Conservation (phyloP, 2,329 filamentous ascomycete genomes). For the Diaporthe vexans region DNA sequence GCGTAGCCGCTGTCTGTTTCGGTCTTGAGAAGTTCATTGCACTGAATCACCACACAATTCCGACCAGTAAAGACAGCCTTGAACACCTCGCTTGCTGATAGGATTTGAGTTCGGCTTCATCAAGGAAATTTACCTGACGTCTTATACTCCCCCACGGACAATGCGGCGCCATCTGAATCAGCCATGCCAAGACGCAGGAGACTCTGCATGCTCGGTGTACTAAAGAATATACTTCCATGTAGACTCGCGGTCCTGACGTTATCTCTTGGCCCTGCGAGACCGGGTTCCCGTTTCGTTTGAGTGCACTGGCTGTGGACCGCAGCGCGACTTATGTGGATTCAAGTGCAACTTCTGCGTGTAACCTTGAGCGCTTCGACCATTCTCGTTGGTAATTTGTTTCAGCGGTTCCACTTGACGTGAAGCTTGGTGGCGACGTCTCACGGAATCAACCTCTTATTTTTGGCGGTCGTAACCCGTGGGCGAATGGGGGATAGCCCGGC, state of each 20-base stretch:
- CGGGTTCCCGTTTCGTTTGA: neutral
- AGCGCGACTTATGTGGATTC: neutral
- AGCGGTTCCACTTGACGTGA: neutral
- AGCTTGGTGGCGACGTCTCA: neutral
- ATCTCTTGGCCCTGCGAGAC: conserved; percentile 8
- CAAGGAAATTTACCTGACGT: neutral
- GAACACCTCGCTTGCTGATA: neutral
- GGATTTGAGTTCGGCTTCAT: neutral
- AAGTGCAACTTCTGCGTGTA: neutral
- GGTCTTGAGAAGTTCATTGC: neutral
- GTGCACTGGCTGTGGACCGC: conserved; percentile 1
- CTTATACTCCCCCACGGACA: neutral
- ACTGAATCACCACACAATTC: neutral
- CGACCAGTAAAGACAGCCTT: neutral
- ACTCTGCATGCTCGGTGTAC: neutral
- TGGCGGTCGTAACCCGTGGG: neutral
- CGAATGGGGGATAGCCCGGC: neutral
- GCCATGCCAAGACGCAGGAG: neutral
- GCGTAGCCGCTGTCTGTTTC: neutral
- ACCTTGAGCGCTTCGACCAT: neutral
- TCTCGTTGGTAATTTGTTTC: neutral
- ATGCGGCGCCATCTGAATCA: neutral
- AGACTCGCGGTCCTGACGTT: neutral
- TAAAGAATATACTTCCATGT: neutral
- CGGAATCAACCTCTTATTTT: neutral